A percentile compares a stretch with the other conserved stretches of the same genome.
These are phyloP conservation scores for Trichophyton verrucosum DNA, from an alignment of 2,329 filamentous ascomycete genomes.

Conservation along the genomic window DNA sequence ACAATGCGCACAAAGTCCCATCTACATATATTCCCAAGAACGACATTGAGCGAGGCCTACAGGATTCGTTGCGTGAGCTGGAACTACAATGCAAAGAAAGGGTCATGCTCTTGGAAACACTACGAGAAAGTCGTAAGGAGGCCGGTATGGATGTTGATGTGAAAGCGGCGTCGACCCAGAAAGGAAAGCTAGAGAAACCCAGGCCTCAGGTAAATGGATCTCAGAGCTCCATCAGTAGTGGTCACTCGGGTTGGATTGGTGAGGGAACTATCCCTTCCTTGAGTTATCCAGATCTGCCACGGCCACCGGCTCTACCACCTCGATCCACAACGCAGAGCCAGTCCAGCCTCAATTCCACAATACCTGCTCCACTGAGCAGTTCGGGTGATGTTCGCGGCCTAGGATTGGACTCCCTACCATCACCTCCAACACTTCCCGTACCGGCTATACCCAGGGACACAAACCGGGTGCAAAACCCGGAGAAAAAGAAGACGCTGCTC, in stretches of 20 bases:
- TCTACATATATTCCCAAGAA: constrained; percentile 57
- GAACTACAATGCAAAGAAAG: constrained; percentile 89
- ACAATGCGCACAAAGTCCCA: constrained; percentile 63
- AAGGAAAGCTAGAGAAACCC: constrained; percentile 16
- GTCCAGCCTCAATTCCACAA: not conserved
- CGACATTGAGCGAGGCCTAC: constrained; percentile 71
- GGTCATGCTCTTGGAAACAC: constrained; percentile 72
- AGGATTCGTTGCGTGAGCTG: constrained; percentile 68
- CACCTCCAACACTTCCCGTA: not conserved
- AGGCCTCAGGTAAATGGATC: constrained; percentile 11
- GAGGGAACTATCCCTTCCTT: constrained; percentile 70
- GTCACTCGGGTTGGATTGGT: constrained; percentile 53
- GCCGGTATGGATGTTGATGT: constrained; percentile 27
- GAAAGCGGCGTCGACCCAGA: constrained; percentile 10
- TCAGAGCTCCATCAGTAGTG: constrained; percentile 9
- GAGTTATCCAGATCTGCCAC: constrained; percentile 68
- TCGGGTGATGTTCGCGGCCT: not conserved
- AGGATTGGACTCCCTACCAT: not conserved
- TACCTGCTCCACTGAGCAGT: not conserved
- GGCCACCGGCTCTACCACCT: constrained; percentile 46
- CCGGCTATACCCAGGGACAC: not conserved
- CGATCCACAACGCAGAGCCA: constrained; percentile 13
- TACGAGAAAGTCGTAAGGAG: constrained; percentile 54
- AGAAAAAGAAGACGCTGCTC: constrained; percentile 8
- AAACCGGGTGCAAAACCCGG: not conserved